These are phyloP conservation scores for Thelonectria olida DNA, from an alignment of 2,329 filamentous ascomycete genomes.

Conservation along the genomic window DNA sequence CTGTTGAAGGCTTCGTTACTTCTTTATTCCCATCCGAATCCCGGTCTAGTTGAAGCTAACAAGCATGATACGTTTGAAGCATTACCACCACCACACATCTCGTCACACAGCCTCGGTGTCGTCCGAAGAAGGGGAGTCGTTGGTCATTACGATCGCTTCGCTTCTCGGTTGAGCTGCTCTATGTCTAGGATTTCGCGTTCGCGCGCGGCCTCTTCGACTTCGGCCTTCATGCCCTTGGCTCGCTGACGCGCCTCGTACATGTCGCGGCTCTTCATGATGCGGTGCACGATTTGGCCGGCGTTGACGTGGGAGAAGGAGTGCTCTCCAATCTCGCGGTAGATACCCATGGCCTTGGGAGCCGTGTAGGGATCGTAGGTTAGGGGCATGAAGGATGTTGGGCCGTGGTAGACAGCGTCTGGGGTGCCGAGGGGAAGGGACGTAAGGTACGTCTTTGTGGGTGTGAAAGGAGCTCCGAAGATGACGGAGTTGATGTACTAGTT, in stretches of 20 bases:
- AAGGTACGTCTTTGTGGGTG: constrained; percentile 82
- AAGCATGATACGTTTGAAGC: neutral
- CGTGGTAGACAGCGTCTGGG: constrained; percentile 89
- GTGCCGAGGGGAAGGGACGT: constrained; percentile 76
- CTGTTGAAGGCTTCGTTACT: constrained; percentile 37
- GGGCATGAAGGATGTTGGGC: constrained; percentile 92
- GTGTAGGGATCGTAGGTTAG: constrained; percentile 82
- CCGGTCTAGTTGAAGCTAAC: neutral
- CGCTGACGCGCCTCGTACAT: constrained; percentile 93
- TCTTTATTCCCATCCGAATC: neutral
- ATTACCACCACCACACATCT: neutral
- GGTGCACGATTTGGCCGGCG: constrained; percentile 87
- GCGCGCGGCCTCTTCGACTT: constrained; percentile 74
- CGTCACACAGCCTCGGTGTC: neutral
- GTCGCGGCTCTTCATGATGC: constrained; percentile 87
- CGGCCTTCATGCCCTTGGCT: constrained; percentile 87
- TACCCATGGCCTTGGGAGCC: constrained; percentile 81
- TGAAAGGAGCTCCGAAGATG: constrained; percentile 90
- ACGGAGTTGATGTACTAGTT: constrained; percentile 86
- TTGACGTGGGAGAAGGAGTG: constrained; percentile 91
- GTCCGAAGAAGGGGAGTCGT: neutral
- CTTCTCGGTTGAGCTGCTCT: constrained; percentile 62
- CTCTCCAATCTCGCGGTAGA: constrained; percentile 80
- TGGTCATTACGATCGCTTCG: constrained; percentile 41
- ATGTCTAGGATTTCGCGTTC: constrained; percentile 70